Conservation (phyloP, 306 rosid genomes). For the Rubus idaeus region DNA sequence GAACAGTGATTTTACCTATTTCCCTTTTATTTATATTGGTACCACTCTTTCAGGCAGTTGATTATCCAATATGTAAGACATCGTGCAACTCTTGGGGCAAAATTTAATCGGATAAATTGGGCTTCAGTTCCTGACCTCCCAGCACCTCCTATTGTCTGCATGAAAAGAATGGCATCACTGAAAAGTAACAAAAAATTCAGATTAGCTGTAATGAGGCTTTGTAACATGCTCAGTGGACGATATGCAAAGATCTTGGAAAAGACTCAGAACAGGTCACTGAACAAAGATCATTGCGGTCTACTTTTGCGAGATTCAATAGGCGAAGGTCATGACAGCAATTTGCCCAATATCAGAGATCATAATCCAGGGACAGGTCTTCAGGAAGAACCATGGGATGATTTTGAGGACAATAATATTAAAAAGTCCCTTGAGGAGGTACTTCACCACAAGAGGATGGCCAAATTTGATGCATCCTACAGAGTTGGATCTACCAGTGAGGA, state of each 20-base stretch:
- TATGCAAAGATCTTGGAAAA: constrained; percentile 60
- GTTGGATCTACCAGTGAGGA: constrained; percentile 49
- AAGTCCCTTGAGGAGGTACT: constrained; percentile 72
- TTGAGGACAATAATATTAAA: constrained; percentile 58
- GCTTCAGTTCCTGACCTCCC: constrained; percentile 69
- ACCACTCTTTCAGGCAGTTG: constrained; percentile 63
- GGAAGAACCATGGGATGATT: constrained; percentile 80
- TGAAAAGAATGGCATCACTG: constrained; percentile 66
- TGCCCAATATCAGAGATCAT: constrained; percentile 27
- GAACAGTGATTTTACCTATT: neutral
- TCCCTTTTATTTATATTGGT: constrained; percentile 24
- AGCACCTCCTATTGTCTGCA: constrained; percentile 65
- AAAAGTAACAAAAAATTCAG: constrained; percentile 55
- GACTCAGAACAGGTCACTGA: constrained; percentile 37
- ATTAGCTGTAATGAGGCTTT: constrained; percentile 75
- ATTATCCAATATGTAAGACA: constrained; percentile 77
- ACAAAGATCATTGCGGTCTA: constrained; percentile 46
- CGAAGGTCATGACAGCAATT: constrained; percentile 27
- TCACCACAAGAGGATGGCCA: constrained; percentile 62
- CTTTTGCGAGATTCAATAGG: constrained; percentile 37
- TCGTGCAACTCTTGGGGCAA: constrained; percentile 78
- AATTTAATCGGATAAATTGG: constrained; percentile 73
- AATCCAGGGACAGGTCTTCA: constrained; percentile 33
- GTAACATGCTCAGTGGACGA: constrained; percentile 70
- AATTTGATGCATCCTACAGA: constrained; percentile 54